These are phyloP conservation scores for Raffaelea ambrosiae DNA, from an alignment of 2,329 filamentous ascomycete species.

Conservation along the genomic window DNA sequence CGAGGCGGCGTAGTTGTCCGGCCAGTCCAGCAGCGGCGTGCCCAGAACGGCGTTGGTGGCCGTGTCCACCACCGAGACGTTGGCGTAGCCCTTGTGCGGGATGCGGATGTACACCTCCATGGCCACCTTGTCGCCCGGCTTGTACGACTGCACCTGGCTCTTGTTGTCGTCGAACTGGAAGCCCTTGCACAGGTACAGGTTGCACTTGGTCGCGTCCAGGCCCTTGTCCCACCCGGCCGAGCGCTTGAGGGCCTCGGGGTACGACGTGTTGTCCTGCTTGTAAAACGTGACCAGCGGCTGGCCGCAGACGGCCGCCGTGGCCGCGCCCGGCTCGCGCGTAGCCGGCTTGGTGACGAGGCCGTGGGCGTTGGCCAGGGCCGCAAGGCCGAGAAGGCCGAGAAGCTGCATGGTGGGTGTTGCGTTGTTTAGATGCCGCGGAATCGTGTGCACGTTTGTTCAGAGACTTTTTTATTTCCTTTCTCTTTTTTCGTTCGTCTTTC, in stretches of 20 bases:
- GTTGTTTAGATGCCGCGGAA: no score
- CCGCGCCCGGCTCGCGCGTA: conserved; percentile 17
- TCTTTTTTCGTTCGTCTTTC: no score
- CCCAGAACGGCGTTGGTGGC: conserved; percentile 38
- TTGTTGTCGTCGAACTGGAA: conserved; percentile 30
- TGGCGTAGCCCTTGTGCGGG: conserved; percentile 37
- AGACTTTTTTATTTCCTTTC: no score
- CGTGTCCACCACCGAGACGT: conserved; percentile 40
- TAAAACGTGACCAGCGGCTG: conserved; percentile 21
- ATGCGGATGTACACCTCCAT: conserved; percentile 34
- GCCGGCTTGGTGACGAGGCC: conserved; percentile 18
- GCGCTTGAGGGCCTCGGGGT: conserved; percentile 22
- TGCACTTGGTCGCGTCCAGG: conserved; percentile 20
- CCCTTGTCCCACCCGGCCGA: conserved; percentile 15
- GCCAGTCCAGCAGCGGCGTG: conserved; percentile 23
- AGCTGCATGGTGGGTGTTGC: neutral
- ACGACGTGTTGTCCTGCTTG: conserved; percentile 22
- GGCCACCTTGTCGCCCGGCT: conserved; percentile 32
- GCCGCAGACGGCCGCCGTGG: conserved; percentile 20
- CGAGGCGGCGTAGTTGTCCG: conserved; percentile 18
- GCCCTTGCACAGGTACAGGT: conserved; percentile 31
- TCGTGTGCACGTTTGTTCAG: no score
- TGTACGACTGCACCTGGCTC: conserved; percentile 26
- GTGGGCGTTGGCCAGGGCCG: conserved; percentile 14
- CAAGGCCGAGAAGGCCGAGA: conserved; percentile 12